A percentile compares a stretch with the other conserved stretches of the same genome.
Conservation (phyloP, 768 basidiomycete species). For the Boletus rubroflammeus region DNA sequence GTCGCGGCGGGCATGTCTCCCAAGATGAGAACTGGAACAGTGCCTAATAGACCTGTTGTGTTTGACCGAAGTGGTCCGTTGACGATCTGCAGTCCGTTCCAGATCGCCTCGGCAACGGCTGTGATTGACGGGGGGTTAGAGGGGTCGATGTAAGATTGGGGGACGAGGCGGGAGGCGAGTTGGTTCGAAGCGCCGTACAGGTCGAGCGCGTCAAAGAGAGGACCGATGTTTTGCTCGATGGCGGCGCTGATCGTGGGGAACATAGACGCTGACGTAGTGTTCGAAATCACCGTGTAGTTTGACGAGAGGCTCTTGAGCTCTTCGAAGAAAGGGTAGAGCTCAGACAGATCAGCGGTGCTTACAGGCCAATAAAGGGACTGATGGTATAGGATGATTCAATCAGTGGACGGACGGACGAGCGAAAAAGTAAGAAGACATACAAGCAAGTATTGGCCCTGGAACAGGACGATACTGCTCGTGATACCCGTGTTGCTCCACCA, state of each 20-base stretch:
- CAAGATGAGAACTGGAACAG: background rate
- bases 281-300: conserved; percentile 14
- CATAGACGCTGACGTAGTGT: conserved; percentile 9
- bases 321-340: conserved; percentile 16
- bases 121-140: conserved; percentile 6
- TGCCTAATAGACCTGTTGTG: background rate
- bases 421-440: conserved; percentile 4
- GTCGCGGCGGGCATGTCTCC: conserved; percentile 8
- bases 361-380: conserved; percentile 18
- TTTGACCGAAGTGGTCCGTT: conserved; percentile 1
- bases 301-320: conserved; percentile 13
- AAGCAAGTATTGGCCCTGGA: conserved; percentile 7
- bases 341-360: background rate
- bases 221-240: conserved; percentile 3
- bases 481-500: conserved; percentile 13
- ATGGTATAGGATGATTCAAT: background rate
- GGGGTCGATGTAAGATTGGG: conserved; percentile 13
- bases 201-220: conserved; percentile 8
- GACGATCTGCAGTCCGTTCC: conserved; percentile 15
- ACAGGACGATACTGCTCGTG: background rate
- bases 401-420: background rate
- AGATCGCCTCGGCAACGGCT: conserved; percentile 14
- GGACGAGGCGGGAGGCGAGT: conserved; percentile 19
- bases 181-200: conserved; percentile 17
- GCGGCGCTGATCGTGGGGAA: conserved; percentile 15